Conservation (phyloP, 164 flowering plant species). For the Platanus orientalis region DNA sequence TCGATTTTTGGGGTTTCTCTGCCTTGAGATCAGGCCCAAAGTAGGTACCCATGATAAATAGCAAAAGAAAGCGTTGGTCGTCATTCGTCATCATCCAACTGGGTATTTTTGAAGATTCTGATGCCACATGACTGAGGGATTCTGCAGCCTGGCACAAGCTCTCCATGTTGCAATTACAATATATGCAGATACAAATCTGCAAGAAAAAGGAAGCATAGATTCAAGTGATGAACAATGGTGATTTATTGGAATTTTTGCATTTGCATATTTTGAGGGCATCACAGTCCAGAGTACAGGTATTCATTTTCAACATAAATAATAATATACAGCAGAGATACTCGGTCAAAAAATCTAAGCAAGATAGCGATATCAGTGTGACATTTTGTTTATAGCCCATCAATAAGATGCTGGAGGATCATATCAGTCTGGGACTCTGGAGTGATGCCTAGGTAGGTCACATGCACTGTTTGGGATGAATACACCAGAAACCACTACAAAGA, state of each 20-base stretch:
- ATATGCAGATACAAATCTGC: not conserved
- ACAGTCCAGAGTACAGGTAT: too few relatives aligned
- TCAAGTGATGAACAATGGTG: not conserved
- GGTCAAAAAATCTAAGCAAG: too few relatives aligned
- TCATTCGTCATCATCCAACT: conserved; percentile 19
- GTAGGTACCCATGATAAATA: conserved; percentile 48
- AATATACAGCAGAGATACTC: too few relatives aligned
- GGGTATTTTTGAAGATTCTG: not conserved
- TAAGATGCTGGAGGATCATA: too few relatives aligned
- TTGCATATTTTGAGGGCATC: not conserved
- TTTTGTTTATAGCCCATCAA: too few relatives aligned
- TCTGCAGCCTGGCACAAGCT: conserved; percentile 13
- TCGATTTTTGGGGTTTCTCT: conserved; percentile 33
- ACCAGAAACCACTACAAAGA: too few relatives aligned
- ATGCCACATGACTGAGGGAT: conserved; percentile 2
- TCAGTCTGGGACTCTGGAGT: too few relatives aligned
- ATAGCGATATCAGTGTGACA: too few relatives aligned
- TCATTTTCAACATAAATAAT: too few relatives aligned
- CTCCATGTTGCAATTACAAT: conserved; percentile 12
- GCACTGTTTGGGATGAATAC: too few relatives aligned
- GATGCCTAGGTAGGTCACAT: too few relatives aligned
- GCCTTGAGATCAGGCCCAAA: conserved; percentile 55
- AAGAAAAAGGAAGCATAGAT: not conserved
- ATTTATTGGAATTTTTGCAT: not conserved
- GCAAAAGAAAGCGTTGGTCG: conserved; percentile 46